Percentiles rank a stretch among this genome's conserved stretches.
Conservation (phyloP, 192 early-diverging fungal genomes). For the Spinellus fusiger region DNA sequence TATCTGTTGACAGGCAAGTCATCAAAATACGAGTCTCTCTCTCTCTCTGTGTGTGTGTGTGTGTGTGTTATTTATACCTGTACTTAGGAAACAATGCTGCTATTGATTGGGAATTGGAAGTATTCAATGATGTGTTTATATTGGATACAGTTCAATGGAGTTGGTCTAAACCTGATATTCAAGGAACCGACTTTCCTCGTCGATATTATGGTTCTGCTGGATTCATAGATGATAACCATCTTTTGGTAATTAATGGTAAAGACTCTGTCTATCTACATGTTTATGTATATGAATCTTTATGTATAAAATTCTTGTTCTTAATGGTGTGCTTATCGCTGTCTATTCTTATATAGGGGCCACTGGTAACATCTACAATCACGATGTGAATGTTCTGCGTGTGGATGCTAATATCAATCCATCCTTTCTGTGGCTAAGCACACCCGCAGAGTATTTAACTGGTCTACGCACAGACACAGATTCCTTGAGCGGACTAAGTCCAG, state of each 20-base stretch:
- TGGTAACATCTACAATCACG: too few species aligned
- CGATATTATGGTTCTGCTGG: not conserved
- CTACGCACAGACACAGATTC: not conserved
- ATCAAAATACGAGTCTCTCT: not conserved
- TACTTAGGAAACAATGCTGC: not conserved
- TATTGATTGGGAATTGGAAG: not conserved
- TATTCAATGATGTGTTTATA: conserved; percentile 2
- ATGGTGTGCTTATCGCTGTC: not conserved
- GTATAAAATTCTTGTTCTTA: not conserved
- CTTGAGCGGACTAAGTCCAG: not conserved
- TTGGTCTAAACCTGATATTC: not conserved
- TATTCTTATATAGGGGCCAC: too few species aligned
- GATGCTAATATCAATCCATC: too few species aligned
- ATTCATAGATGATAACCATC: not conserved
- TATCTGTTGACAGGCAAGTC: not conserved
- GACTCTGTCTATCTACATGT: not conserved
- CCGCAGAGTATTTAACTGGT: not conserved
- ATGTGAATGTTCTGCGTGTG: too few species aligned
- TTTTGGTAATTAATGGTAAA: not conserved
- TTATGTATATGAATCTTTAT: not conserved
- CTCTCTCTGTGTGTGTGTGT: not conserved
- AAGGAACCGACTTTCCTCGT: not conserved
- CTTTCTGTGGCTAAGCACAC: not conserved
- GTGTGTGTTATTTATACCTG: not conserved
- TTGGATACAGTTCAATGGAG: conserved; percentile 5